phyloP scores from a whole-genome alignment of 495 filamentous ascomycete genomes.

The Hypoxylon trugodes region DNA sequence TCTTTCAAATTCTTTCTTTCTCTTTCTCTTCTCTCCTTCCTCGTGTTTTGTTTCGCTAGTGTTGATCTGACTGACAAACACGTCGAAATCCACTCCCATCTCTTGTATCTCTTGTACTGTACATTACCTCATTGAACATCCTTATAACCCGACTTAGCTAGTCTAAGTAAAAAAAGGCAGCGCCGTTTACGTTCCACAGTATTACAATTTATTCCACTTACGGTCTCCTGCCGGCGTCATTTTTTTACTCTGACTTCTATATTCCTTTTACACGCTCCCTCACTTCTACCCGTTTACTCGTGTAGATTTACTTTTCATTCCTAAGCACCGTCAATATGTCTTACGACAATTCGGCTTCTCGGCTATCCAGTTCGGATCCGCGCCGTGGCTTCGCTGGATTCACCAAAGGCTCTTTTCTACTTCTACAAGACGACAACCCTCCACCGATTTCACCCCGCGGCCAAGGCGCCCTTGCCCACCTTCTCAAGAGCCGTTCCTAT shows the following conservation, averaged over 20 bases:
- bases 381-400: slow-evolving; percentile 32
- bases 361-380: slow-evolving; percentile 25
- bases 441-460: slow-evolving; percentile 45
- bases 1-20: background rate
- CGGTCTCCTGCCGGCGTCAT: no score
- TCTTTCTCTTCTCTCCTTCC: background rate
- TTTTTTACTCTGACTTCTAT: no score
- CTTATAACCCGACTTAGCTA: no score
- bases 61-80: no score
- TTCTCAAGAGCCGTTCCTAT: slow-evolving; percentile 40
- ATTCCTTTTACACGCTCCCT: background rate
- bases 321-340: slow-evolving; percentile 27
- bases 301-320: no score
- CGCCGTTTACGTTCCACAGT: no score
- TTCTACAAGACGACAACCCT: slow-evolving; percentile 48
- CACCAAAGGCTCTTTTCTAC: slow-evolving; percentile 42
- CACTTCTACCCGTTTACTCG: background rate
- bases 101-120: no score
- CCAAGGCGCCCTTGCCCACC: slow-evolving; percentile 39
- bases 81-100: no score
- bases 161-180: no score
- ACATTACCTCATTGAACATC: no score
- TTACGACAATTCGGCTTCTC: slow-evolving; percentile 29
- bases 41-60: no score
- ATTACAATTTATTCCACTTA: no score